phyloP scores from a whole-genome alignment of 2,329 filamentous ascomycete genomes.

The Mycosphaerella arachidis region DNA sequence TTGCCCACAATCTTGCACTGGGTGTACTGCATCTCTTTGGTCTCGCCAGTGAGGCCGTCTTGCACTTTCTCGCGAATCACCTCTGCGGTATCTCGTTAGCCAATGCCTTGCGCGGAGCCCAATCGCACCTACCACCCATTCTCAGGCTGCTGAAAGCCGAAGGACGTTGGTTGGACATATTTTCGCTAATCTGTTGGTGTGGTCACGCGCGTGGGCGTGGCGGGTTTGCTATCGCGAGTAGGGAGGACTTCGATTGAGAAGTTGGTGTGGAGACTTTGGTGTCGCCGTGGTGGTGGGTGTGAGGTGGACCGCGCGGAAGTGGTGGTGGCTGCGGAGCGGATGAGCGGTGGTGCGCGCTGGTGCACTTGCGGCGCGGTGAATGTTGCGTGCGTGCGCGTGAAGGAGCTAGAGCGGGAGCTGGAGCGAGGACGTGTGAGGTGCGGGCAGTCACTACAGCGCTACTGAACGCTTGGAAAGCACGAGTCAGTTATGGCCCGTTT shows the following conservation, averaged over 20 bases:
- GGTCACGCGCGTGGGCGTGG: constrained; percentile 19
- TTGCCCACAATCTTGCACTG: constrained; percentile 99
- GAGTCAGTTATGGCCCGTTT: neutral
- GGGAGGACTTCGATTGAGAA: constrained; percentile 43
- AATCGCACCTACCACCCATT: constrained; percentile 74
- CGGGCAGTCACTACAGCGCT: neutral
- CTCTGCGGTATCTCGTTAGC: constrained; percentile 57
- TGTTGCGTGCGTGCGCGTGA: neutral
- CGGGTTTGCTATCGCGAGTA: constrained; percentile 38
- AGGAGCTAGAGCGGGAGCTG: neutral
- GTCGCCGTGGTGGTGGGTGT: constrained; percentile 41
- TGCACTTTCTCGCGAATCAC: constrained; percentile 98
- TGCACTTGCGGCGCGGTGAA: neutral
- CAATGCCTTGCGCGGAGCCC: constrained; percentile 7
- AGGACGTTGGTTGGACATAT: constrained; percentile 88
- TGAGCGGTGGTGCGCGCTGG: constrained; percentile 15
- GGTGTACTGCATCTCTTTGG: constrained; percentile 93
- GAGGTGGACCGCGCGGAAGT: constrained; percentile 53
- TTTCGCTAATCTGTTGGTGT: constrained; percentile 20
- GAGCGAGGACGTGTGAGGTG: neutral
- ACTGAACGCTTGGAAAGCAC: neutral
- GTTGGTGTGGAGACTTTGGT: constrained; percentile 40
- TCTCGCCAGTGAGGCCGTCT: constrained; percentile 94
- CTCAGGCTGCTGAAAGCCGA: constrained; percentile 82
- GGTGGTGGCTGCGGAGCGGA: constrained; percentile 46